These are phyloP conservation scores for Kernera saxatilis DNA, from an alignment of 345 rosid species.

Conservation along the genomic window DNA sequence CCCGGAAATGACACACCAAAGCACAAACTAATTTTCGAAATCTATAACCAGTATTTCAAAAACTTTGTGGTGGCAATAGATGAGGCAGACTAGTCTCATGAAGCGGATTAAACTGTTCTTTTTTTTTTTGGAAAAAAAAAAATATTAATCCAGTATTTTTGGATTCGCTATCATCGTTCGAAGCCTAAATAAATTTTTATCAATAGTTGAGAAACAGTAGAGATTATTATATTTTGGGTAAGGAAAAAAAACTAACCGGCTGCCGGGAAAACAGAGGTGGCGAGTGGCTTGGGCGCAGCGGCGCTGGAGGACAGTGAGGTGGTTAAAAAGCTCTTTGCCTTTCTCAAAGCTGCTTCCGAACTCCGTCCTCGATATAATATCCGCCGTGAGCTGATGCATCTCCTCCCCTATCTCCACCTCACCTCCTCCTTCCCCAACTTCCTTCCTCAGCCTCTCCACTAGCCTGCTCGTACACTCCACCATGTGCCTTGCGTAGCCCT, in stretches of 20 bases:
- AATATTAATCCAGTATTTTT: no score
- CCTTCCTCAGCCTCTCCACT: slow-evolving; percentile 50
- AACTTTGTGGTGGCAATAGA: not conserved
- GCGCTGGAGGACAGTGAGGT: slow-evolving; percentile 55
- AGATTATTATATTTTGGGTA: no score
- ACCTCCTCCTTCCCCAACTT: slow-evolving; percentile 40
- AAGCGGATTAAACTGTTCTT: no score
- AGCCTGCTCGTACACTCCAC: slow-evolving; percentile 69
- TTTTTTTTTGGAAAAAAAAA: no score
- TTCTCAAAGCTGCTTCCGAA: slow-evolving; percentile 72
- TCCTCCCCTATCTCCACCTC: slow-evolving; percentile 83
- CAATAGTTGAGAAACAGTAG: no score
- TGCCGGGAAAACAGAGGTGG: slow-evolving; percentile 86
- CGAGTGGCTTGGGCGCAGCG: slow-evolving; percentile 78
- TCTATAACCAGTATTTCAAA: not conserved
- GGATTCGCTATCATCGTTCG: no score
- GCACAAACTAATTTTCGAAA: not conserved
- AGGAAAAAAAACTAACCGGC: slow-evolving; percentile 46
- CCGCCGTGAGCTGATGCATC: slow-evolving; percentile 74
- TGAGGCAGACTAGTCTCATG: not conserved
- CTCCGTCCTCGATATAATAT: slow-evolving; percentile 81
- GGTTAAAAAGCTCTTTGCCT: slow-evolving; percentile 79
- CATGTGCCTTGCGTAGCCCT: slow-evolving; percentile 79
- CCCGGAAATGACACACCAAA: slow-evolving; percentile 5
- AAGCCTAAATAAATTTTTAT: no score